phyloP scores from a whole-genome alignment of 2,329 filamentous ascomycete species.

The Aspergillus ibericus region DNA sequence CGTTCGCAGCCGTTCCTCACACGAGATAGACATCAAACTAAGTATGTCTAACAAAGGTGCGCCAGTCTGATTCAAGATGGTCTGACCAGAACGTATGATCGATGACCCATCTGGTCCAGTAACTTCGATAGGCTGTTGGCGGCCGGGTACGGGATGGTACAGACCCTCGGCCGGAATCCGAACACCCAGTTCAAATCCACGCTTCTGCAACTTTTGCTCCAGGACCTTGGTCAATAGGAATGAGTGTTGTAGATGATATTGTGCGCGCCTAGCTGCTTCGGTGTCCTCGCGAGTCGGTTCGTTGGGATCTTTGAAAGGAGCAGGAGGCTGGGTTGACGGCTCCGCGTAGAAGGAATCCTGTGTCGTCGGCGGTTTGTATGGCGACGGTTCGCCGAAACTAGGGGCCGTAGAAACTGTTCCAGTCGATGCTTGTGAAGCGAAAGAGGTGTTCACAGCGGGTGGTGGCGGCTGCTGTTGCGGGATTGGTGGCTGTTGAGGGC shows the following conservation, averaged over 20 bases:
- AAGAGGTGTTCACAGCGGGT: conserved; percentile 40
- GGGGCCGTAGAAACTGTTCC: conserved; percentile 43
- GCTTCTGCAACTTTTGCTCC: conserved; percentile 57
- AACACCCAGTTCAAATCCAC: conserved; percentile 59
- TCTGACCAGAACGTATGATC: conserved; percentile 64
- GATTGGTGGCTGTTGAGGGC: conserved; percentile 44
- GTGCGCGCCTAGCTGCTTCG: conserved; percentile 61
- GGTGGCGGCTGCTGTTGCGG: conserved; percentile 44
- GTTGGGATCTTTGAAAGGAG: conserved; percentile 65
- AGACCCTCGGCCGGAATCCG: conserved; percentile 59
- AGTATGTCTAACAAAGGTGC: conserved; percentile 78
- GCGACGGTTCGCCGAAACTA: conserved; percentile 52
- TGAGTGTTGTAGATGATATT: conserved; percentile 70
- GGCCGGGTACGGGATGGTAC: conserved; percentile 46
- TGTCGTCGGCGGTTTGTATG: conserved; percentile 56
- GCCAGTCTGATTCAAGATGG: conserved; percentile 67
- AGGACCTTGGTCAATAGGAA: conserved; percentile 67
- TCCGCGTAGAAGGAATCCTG: conserved; percentile 65
- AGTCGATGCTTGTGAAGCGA: conserved; percentile 42
- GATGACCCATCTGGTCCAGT: conserved; percentile 62
- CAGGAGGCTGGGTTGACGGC: conserved; percentile 59
- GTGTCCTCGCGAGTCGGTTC: conserved; percentile 64
- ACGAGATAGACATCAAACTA: conserved; percentile 76
- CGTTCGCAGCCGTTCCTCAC: conserved; percentile 74
- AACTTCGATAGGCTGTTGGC: conserved; percentile 49